A percentile compares a stretch with the other conserved stretches of the same genome.
Evolutionary conservation across 169 alveolate species (phyloP).

Genomic region (Plasmodium coatneyi): DNA sequence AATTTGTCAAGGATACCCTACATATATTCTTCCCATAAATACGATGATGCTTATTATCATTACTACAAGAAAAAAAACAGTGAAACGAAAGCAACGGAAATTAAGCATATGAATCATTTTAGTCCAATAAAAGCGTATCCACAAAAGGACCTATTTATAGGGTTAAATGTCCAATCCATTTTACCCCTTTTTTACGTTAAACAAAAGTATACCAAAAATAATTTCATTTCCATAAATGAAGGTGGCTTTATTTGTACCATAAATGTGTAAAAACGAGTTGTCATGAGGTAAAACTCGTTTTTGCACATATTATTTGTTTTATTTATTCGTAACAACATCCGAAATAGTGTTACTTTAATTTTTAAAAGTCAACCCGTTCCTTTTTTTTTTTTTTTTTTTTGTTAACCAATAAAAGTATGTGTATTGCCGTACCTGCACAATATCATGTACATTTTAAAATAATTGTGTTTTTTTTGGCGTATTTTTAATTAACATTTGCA

Average conservation of each 20-base stretch:
- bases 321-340: neutral
- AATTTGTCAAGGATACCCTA: constrained; percentile 73
- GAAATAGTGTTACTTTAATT: neutral
- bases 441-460: neutral
- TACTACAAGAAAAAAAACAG: constrained; percentile 42
- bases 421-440: constrained; percentile 1
- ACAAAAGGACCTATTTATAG: constrained; percentile 67
- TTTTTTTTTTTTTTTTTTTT: neutral
- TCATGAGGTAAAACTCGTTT: neutral
- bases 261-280: constrained; percentile 38
- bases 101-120: constrained; percentile 54
- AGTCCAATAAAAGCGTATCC: constrained; percentile 66
- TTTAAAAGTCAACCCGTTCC: neutral
- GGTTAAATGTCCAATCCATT: constrained; percentile 69
- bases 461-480: neutral
- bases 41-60: constrained; percentile 63
- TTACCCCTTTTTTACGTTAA: constrained; percentile 74
- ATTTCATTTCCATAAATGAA: constrained; percentile 72
- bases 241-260: constrained; percentile 75
- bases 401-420: constrained; percentile 3
- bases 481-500: constrained; percentile 12
- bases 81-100: constrained; percentile 62
- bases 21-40: constrained; percentile 20
- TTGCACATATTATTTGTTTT: neutral
- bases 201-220: constrained; percentile 67